These are phyloP conservation scores for Epichloe glyceriae DNA, from an alignment of 2,329 filamentous ascomycete species.

Conservation along the genomic window DNA sequence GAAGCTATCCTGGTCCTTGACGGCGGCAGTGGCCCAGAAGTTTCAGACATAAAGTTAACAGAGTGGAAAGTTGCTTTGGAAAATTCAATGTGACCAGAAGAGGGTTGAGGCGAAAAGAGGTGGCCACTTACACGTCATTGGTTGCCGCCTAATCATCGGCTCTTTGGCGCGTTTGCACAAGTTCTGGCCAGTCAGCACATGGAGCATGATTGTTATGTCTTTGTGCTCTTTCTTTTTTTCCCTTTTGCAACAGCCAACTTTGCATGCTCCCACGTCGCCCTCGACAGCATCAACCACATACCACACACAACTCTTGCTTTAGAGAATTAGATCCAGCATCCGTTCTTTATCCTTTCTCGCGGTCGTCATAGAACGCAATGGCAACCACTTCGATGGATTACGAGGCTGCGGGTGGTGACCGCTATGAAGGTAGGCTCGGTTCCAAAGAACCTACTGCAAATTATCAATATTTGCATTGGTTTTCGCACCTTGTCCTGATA, in stretches of 20 bases:
- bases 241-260: conserved; percentile 1
- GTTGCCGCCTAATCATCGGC: conserved; percentile 7
- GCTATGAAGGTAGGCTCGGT: conserved; percentile 43
- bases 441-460: not conserved
- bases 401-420: conserved; percentile 53
- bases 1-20: too few relatives aligned
- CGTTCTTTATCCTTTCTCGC: conserved; percentile 6
- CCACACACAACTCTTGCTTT: not conserved
- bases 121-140: not conserved
- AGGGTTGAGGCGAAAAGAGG: not conserved
- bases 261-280: conserved; percentile 1
- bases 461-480: not conserved
- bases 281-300: not conserved
- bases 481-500: not conserved
- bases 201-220: not conserved
- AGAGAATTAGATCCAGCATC: not conserved
- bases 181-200: not conserved
- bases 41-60: too few relatives aligned
- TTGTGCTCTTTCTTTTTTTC: conserved; percentile 6
- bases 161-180: conserved; percentile 1
- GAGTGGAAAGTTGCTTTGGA: not conserved
- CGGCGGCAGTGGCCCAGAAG: too few relatives aligned
- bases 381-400: conserved; percentile 58
- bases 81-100: not conserved
- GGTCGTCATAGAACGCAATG: conserved; percentile 25